phyloP scores from a whole-genome alignment of 2,329 filamentous ascomycete species.

The Stromatinia cepivora region DNA sequence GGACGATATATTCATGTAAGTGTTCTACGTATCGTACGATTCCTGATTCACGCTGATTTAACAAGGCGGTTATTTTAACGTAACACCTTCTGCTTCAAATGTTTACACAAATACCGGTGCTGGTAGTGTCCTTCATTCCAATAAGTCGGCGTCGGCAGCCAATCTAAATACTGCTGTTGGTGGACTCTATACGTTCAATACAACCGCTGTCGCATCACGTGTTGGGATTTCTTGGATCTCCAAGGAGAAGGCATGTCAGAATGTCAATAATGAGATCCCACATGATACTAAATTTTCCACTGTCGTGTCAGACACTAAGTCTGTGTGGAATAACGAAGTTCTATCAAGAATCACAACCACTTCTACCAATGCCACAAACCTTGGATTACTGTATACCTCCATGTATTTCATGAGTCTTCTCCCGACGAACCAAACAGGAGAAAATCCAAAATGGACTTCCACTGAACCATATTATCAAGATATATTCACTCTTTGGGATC shows the following conservation, averaged over 20 bases:
- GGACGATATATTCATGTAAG: conserved; percentile 63
- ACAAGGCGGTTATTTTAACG: conserved; percentile 35
- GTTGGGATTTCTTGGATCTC: conserved; percentile 53
- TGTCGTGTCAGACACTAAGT: conserved; percentile 35
- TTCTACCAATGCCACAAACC: conserved; percentile 54
- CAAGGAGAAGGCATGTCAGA: conserved; percentile 48
- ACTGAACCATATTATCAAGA: conserved; percentile 70
- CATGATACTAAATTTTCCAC: conserved; percentile 46
- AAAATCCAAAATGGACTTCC: conserved; percentile 66
- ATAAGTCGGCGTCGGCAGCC: neutral
- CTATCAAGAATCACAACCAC: conserved; percentile 52
- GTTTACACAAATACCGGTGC: conserved; percentile 39
- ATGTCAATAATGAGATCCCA: conserved; percentile 48
- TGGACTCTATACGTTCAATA: conserved; percentile 46
- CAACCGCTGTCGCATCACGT: conserved; percentile 48
- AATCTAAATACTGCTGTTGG: conserved; percentile 16
- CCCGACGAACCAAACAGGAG: conserved; percentile 66
- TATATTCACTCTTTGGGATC: conserved; percentile 68
- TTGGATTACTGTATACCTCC: conserved; percentile 64
- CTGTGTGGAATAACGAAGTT: conserved; percentile 22
- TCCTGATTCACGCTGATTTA: conserved; percentile 12
- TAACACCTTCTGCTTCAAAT: conserved; percentile 27
- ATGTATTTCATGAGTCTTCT: conserved; percentile 53
- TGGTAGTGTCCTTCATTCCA: conserved; percentile 33
- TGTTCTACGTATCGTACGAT: conserved; percentile 38